Conservation (phyloP, 1,139 yeast genomes). For the Debaryomyces psychrophilus region DNA sequence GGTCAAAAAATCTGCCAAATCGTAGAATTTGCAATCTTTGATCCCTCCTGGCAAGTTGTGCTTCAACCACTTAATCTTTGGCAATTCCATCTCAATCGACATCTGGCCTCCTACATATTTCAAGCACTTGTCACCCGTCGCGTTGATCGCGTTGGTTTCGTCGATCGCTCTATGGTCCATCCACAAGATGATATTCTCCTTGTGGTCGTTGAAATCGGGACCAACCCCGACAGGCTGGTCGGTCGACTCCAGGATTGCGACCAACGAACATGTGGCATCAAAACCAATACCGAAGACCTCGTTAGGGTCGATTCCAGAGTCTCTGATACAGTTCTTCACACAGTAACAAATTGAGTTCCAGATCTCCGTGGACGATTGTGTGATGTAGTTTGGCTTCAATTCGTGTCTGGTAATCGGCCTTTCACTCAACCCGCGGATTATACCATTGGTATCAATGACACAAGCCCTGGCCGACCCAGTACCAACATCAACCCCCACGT, state of each 20-base stretch:
- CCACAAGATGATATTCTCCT: conserved; percentile 90
- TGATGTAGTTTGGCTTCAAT: conserved; percentile 68
- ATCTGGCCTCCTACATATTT: conserved; percentile 96
- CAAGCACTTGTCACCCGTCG: conserved; percentile 74
- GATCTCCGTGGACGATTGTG: conserved; percentile 90
- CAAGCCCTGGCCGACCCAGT: conserved; percentile 98
- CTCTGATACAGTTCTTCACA: conserved; percentile 71
- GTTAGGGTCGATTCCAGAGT: conserved; percentile 68
- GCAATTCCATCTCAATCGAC: conserved; percentile 98
- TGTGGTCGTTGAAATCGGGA: conserved; percentile 74
- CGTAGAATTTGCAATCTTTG: conserved; percentile 78
- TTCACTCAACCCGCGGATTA: conserved; percentile 79
- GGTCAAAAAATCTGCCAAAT: conserved; percentile 86
- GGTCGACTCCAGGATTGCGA: conserved; percentile 66
- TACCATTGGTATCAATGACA: conserved; percentile 79
- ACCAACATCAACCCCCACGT: conserved; percentile 95
- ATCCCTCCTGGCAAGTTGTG: conserved; percentile 76
- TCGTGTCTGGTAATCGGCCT: conserved; percentile 78
- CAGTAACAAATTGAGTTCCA: conserved; percentile 89
- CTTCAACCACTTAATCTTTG: conserved; percentile 95
- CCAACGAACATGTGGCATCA: conserved; percentile 96
- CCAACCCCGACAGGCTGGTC: conserved; percentile 87
- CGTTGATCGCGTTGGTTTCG: conserved; percentile 82
- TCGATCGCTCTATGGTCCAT: conserved; percentile 96
- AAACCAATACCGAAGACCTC: conserved; percentile 86